phyloP scores from a whole-genome alignment of 225 moss, liverwort and hornwort genomes.

The Pseudoscleropodium purum region DNA sequence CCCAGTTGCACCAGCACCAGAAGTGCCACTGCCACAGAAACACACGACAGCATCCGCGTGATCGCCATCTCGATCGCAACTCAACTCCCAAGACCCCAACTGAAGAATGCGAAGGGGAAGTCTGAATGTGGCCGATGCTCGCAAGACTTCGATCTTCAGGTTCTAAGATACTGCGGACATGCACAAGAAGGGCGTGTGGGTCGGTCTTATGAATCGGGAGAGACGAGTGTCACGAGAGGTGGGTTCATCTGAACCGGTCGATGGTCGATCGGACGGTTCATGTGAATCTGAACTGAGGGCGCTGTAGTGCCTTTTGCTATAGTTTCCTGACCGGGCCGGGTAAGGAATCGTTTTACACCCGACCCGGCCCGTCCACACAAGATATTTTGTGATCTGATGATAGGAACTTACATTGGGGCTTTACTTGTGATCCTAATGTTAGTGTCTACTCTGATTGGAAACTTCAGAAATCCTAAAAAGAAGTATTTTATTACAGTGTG shows the following conservation, averaged over 20 bases:
- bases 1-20: conserved; percentile 8
- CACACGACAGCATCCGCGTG: background rate
- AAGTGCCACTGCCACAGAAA: background rate
- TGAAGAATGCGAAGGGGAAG: background rate
- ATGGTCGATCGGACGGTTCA: background rate
- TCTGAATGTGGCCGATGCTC: background rate
- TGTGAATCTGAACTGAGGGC: background rate
- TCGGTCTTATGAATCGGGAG: background rate
- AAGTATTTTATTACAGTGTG: background rate
- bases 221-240: background rate
- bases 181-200: background rate
- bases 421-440: too few relatives aligned
- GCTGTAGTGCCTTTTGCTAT: background rate
- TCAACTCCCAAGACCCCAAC: background rate
- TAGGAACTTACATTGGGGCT: too few relatives aligned
- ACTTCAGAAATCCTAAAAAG: background rate
- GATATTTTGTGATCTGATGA: background rate
- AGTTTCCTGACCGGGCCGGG: background rate
- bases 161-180: background rate
- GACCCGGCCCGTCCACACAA: background rate
- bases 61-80: conserved; percentile 8
- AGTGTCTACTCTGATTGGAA: too few relatives aligned
- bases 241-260: background rate
- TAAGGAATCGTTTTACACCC: background rate
- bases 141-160: too few relatives aligned